Percentiles rank a stretch among this genome's conserved stretches.
Evolutionary conservation across 331 rosid species (phyloP).

Genomic region (Ulmus americana): DNA sequence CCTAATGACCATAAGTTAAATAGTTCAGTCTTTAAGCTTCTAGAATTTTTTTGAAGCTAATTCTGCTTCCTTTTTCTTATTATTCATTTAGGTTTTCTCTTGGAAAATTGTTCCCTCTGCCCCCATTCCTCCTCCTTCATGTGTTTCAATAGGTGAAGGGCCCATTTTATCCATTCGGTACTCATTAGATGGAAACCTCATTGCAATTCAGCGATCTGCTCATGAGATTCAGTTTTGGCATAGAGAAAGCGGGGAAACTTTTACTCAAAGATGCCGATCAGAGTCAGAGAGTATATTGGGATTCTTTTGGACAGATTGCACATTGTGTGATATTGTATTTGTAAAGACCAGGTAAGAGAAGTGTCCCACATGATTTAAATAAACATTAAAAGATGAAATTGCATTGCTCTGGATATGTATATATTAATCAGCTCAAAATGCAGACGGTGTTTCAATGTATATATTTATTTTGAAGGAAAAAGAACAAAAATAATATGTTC

Average conservation of each 20-base stretch:
- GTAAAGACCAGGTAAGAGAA: conserved; percentile 75
- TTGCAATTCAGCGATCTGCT: conserved; percentile 75
- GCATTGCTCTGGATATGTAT: not conserved
- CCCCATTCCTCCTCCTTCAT: conserved; percentile 50
- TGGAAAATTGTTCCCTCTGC: conserved; percentile 82
- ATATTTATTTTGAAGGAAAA: not conserved
- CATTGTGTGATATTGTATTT: conserved; percentile 68
- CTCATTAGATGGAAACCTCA: conserved; percentile 74
- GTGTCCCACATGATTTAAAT: not conserved
- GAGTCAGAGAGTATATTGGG: conserved; percentile 91
- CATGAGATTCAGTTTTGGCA: conserved; percentile 68
- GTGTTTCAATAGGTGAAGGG: conserved; percentile 73
- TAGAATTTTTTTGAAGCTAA: conserved; percentile 1
- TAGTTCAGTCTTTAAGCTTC: not conserved
- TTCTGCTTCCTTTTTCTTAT: not conserved
- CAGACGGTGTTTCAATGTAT: not conserved
- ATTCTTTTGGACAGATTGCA: conserved; percentile 93
- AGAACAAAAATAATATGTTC: not conserved
- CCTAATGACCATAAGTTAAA: not conserved
- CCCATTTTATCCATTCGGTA: conserved; percentile 73
- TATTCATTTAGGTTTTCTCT: conserved; percentile 61
- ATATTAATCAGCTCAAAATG: not conserved
- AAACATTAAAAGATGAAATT: conserved; percentile 1
- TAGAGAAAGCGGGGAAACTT: conserved; percentile 73
- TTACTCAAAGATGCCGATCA: conserved; percentile 62